Conservation (phyloP, 2,329 filamentous ascomycete species). For the Aureobasidium namibiae region DNA sequence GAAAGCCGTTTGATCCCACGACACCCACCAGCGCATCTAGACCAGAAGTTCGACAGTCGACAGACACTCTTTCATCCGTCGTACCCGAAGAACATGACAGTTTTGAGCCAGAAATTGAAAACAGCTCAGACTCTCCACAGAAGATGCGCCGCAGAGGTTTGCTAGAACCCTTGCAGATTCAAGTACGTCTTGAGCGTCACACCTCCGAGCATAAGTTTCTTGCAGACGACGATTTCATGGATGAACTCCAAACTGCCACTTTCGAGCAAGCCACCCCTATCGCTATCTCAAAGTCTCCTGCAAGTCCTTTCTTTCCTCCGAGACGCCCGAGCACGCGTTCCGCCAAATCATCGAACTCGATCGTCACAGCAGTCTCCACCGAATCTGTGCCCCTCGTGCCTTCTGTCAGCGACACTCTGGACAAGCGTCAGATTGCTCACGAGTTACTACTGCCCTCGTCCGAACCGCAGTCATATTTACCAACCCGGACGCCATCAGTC, state of each 20-base stretch:
- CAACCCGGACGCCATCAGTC: not conserved
- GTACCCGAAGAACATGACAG: slow-evolving; percentile 1
- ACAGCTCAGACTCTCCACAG: slow-evolving; percentile 15
- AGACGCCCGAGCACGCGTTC: slow-evolving; percentile 23
- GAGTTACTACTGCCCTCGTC: not conserved
- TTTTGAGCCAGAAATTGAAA: not conserved
- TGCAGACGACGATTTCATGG: slow-evolving; percentile 62
- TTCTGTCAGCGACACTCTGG: not conserved
- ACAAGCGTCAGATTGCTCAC: not conserved
- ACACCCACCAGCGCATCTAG: not conserved
- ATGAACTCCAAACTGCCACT: slow-evolving; percentile 74
- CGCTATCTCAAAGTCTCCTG: slow-evolving; percentile 73
- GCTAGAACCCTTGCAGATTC: slow-evolving; percentile 32
- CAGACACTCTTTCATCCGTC: not conserved
- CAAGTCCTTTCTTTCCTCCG: slow-evolving; percentile 52
- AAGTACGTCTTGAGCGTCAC: slow-evolving; percentile 29
- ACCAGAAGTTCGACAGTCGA: not conserved
- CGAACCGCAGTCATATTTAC: not conserved
- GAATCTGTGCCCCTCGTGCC: not conserved
- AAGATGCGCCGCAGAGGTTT: slow-evolving; percentile 30
- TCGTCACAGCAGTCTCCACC: not conserved
- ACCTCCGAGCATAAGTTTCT: slow-evolving; percentile 41
- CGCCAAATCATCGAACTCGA: slow-evolving; percentile 18
- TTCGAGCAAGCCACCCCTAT: slow-evolving; percentile 77
- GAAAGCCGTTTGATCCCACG: not conserved